Conservation (phyloP, 2,329 filamentous ascomycete species). For the Trematosphaeria pertusa region DNA sequence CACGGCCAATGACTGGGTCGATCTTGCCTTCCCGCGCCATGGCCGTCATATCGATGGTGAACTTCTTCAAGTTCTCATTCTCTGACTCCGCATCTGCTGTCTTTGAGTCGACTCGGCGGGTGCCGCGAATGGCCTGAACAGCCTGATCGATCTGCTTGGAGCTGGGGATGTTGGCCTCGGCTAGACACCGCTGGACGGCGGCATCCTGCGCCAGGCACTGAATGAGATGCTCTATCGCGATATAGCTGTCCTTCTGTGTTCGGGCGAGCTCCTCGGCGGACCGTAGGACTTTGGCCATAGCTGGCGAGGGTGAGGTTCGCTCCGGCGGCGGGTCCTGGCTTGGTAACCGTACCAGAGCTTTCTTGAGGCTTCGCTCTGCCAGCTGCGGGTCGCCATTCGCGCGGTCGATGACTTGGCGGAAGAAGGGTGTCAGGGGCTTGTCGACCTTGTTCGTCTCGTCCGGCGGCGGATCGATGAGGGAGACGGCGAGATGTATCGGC, state of each 20-base stretch:
- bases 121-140: constrained; percentile 90
- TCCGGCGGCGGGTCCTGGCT: constrained; percentile 96
- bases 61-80: constrained; percentile 95
- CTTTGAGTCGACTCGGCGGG: constrained; percentile 92
- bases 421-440: constrained; percentile 73
- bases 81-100: constrained; percentile 92
- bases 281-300: constrained; percentile 81
- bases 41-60: constrained; percentile 97
- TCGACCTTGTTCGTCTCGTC: constrained; percentile 74
- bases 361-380: constrained; percentile 90
- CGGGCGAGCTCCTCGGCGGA: constrained; percentile 89
- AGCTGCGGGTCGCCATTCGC: constrained; percentile 91
- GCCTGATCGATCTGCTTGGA: constrained; percentile 88
- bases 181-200: constrained; percentile 74
- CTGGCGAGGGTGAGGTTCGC: constrained; percentile 79
- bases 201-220: constrained; percentile 81
- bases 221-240: constrained; percentile 95
- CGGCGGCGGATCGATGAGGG: constrained; percentile 76
- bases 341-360: constrained; percentile 85
- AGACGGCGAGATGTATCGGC: constrained; percentile 87
- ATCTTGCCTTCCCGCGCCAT: constrained; percentile 98
- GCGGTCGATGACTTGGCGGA: constrained; percentile 92
- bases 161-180: constrained; percentile 90
- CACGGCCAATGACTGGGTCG: constrained; percentile 94
- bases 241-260: constrained; percentile 95